Percentiles rank a stretch among this genome's conserved stretches.
phyloP scores from a whole-genome alignment of 2,329 filamentous ascomycete genomes.

The Elsinoe arachidis region DNA sequence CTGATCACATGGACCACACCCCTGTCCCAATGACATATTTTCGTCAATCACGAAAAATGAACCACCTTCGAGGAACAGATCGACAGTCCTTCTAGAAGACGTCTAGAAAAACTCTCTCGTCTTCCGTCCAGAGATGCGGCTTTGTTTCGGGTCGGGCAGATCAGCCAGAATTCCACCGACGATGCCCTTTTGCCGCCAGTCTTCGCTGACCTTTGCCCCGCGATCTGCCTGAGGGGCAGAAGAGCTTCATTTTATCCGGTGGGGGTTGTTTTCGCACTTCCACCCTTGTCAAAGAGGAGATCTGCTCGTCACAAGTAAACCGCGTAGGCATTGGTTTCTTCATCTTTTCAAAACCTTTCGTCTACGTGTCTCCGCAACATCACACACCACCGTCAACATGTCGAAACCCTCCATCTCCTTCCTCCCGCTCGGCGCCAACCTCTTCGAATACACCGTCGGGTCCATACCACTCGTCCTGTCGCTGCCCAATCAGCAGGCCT shows the following conservation, averaged over 20 bases:
- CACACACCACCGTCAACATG: neutral
- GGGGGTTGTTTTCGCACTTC: neutral
- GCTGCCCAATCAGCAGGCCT: slow-evolving; percentile 68
- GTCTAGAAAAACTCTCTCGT: neutral
- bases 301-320: neutral
- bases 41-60: neutral
- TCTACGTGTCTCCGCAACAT: neutral
- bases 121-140: neutral
- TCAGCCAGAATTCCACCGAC: slow-evolving; percentile 1
- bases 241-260: slow-evolving; percentile 4
- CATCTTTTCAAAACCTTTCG: neutral
- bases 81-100: neutral
- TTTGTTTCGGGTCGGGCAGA: neutral
- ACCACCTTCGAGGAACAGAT: neutral
- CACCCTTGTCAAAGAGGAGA: neutral
- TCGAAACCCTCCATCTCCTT: slow-evolving; percentile 46
- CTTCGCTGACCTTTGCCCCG: neutral
- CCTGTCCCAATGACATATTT: no score
- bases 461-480: slow-evolving; percentile 81
- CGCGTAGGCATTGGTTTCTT: no score
- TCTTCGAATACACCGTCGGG: slow-evolving; percentile 70
- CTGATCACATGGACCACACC: no score
- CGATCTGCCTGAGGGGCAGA: neutral
- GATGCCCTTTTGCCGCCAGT: neutral
- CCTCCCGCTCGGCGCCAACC: slow-evolving; percentile 67